Base-by-base conservation (phyloP, 495 filamentous ascomycete genomes). In the Podospora pseudocomata region DNA sequence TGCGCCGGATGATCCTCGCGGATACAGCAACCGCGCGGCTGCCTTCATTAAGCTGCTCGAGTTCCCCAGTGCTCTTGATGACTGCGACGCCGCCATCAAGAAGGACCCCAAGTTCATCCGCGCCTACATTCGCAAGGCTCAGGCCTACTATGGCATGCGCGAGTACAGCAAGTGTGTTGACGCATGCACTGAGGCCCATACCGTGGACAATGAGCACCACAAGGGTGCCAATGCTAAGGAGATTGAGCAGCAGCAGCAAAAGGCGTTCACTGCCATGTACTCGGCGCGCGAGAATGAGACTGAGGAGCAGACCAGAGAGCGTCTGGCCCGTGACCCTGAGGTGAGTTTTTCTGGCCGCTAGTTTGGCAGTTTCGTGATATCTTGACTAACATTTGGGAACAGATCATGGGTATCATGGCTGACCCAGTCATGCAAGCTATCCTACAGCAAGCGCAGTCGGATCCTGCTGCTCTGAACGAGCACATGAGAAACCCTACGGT, bases 351-450 rank as follows among this genome's bases (percentile, higher is more conserved):
- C 2, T 19, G 30, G 18, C 7, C 23, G 23, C 26, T 34, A 6
- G 1, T 49, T 55, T 66, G 39, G 13, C 39, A 49, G 2, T 18
- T 39, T 20, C 34, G 27, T 13, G 11, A 54, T 2, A 44, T 4
- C 1, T 55, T 58, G 28, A 30, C 49, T 54, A 23, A 28, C 28
- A 62, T 18, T 13, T 5, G 15, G 56, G 5, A 2, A 2, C 30
- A 95, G 90, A 94, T 97, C 77, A 89, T 95, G 86, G 81, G 86
- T 65, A 96, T 98, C 75, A 90, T 97, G 76, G 87, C 91, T 77
- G 96, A 98, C 75, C 95, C 95, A 4, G 88, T 99, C 74, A 98
- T 98, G 96, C 92, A 98, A 79, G 91, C 90, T 75, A 99, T 98
- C 72, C 88, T 99, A 54, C 91, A 95, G 78, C 93, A 97, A 82